A percentile compares a stretch with the other conserved stretches of the same genome.
Conservation (phyloP, 805 yeast genomes). For the Saturnispora dispora region DNA sequence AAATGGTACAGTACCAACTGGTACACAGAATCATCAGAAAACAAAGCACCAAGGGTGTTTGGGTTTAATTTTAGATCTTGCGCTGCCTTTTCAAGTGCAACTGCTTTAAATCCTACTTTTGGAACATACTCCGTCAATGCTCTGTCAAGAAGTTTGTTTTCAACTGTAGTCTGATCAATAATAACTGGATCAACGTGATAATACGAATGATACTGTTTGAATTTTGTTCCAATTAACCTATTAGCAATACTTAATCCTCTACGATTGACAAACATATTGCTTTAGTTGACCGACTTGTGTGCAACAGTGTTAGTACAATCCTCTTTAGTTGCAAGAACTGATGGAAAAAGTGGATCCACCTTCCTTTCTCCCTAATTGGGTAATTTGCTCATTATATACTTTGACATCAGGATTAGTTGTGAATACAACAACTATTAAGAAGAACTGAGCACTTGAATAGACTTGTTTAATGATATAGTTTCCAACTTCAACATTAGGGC, state of each 20-base stretch:
- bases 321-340: neutral
- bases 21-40: constrained; percentile 25
- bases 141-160: constrained; percentile 28
- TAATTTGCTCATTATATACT: neutral
- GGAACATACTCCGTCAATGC: constrained; percentile 34
- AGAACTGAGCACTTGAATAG: no score
- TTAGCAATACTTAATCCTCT: neutral
- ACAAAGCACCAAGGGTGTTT: constrained; percentile 34
- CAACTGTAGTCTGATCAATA: constrained; percentile 26
- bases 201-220: constrained; percentile 30
- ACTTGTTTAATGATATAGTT: no score
- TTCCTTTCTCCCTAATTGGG: neutral
- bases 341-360: neutral
- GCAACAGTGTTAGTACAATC: neutral
- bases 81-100: constrained; percentile 37
- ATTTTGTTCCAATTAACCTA: neutral
- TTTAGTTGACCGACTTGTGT: neutral
- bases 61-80: constrained; percentile 31
- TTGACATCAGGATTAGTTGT: neutral
- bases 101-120: constrained; percentile 33
- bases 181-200: constrained; percentile 32
- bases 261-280: neutral
- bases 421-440: neutral
- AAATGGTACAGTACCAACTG: constrained; percentile 40
- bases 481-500: no score